A percentile compares a stretch with the other conserved stretches of the same genome.
Conservation (phyloP, 2,329 filamentous ascomycete genomes). For the Diaporthe sp. region DNA sequence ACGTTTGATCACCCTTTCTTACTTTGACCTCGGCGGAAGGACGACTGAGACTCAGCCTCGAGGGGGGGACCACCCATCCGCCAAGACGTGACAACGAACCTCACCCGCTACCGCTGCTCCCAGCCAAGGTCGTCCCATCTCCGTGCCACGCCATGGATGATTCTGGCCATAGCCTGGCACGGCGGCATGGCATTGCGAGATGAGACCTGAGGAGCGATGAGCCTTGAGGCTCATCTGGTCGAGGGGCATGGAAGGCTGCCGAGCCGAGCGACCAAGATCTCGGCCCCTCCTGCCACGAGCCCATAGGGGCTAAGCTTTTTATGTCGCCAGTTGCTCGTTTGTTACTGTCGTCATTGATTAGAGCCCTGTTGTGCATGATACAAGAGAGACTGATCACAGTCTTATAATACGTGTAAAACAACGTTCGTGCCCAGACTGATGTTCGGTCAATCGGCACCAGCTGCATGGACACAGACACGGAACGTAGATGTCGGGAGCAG, state of each 20-base stretch:
- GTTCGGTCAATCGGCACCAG: not conserved
- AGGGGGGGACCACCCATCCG: not conserved
- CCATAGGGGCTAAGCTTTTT: conserved; percentile 2
- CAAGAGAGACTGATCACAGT: not conserved
- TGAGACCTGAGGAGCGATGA: not conserved
- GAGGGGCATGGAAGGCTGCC: conserved; percentile 11
- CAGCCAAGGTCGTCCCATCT: conserved; percentile 28
- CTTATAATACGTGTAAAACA: not conserved
- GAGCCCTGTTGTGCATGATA: not conserved
- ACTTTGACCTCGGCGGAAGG: not conserved
- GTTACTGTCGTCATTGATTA: conserved; percentile 2
- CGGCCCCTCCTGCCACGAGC: not conserved
- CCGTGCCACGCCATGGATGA: conserved; percentile 1
- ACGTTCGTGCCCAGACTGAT: not conserved
- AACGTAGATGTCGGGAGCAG: not conserved
- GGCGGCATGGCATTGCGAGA: conserved; percentile 15
- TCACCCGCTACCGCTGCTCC: not conserved
- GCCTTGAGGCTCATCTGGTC: conserved; percentile 6
- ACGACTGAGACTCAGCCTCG: conserved; percentile 1
- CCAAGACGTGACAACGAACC: conserved; percentile 22
- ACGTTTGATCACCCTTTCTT: conserved; percentile 33
- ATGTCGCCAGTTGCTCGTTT: not conserved
- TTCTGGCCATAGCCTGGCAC: conserved; percentile 9
- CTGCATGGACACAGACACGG: not conserved
- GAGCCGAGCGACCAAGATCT: conserved; percentile 16